phyloP scores from a whole-genome alignment of 1,284 basidiomycete species.

The Chiua sp. region DNA sequence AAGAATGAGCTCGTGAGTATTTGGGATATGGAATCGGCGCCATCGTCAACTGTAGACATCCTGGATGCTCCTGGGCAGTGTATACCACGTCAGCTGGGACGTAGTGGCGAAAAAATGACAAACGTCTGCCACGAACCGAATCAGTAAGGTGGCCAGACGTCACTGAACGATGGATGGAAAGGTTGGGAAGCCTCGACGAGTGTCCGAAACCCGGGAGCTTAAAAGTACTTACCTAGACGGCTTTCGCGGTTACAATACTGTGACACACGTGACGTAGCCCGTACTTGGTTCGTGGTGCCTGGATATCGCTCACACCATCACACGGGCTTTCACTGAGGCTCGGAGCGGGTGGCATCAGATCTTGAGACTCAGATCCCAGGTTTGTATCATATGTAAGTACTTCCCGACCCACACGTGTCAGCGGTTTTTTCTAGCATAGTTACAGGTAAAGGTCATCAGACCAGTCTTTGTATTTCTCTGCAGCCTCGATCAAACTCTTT shows the following conservation, averaged over 20 bases:
- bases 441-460: slow-evolving; percentile 34
- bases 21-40: slow-evolving; percentile 34
- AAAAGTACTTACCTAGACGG: no score
- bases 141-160: not conserved
- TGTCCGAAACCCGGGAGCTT: no score
- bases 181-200: no score
- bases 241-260: no score
- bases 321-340: no score
- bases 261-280: no score
- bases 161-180: not conserved
- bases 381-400: no score
- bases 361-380: no score
- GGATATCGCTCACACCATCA: no score
- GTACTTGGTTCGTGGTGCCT: no score
- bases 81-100: slow-evolving; percentile 4
- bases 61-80: not conserved
- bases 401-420: no score
- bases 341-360: no score
- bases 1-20: slow-evolving; percentile 78
- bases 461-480: slow-evolving; percentile 34
- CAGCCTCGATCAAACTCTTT: slow-evolving; percentile 17
- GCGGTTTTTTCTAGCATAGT: not conserved
- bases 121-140: slow-evolving; percentile 9
- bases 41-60: slow-evolving; percentile 27
- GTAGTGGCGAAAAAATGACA: not conserved